Percentiles rank a stretch among this genome's conserved stretches.
phyloP scores from a whole-genome alignment of 306 rosid species.

The Chamaecrista fasciculata region DNA sequence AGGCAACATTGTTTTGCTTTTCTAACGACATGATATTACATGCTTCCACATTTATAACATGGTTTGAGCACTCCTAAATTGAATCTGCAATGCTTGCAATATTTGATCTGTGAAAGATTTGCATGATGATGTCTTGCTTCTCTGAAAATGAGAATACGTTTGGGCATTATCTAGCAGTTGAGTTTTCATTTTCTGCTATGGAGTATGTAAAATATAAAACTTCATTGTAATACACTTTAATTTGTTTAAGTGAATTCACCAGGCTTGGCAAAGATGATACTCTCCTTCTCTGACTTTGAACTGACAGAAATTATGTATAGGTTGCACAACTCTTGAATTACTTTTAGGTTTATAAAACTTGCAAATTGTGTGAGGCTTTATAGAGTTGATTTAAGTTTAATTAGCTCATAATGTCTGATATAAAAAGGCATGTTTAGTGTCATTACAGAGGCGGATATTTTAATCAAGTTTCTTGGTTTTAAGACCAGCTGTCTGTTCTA shows the following conservation, averaged over 20 bases:
- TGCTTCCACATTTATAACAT: not conserved
- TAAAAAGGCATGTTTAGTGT: not conserved
- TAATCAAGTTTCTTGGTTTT: not conserved
- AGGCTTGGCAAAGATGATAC: not conserved
- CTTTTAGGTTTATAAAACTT: too few relatives aligned
- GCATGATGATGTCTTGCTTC: not conserved
- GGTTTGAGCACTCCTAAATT: not conserved
- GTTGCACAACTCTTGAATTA: too few relatives aligned
- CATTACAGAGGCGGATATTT: conserved; percentile 10
- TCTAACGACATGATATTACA: not conserved
- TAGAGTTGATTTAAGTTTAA: too few relatives aligned
- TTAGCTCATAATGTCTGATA: conserved; percentile 8
- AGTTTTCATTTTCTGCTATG: not conserved
- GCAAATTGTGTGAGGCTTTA: too few relatives aligned
- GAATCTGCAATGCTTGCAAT: not conserved
- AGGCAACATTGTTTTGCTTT: not conserved
- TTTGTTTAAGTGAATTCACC: not conserved
- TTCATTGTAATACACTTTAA: not conserved
- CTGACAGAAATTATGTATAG: too few relatives aligned
- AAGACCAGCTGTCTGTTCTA: not conserved
- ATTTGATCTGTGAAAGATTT: conserved; percentile 1
- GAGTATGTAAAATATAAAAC: not conserved
- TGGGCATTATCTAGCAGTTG: not conserved
- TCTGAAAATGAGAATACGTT: not conserved
- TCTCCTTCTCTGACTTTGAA: too few relatives aligned